These are phyloP conservation scores for Polygonum maritimum DNA, from an alignment of 148 eudicot genomes.

Conservation along the genomic window DNA sequence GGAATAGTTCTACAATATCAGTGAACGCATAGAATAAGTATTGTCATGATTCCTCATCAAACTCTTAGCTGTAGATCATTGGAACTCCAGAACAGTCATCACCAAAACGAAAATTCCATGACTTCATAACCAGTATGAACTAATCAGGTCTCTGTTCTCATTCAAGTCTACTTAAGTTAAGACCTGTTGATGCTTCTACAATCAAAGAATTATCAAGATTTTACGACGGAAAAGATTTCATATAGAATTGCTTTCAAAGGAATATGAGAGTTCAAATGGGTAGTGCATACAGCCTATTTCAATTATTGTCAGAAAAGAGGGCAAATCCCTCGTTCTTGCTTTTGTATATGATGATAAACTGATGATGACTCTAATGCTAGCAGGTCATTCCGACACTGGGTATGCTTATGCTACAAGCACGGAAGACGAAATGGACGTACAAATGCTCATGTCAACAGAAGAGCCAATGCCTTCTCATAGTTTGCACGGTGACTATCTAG, in stretches of 20 bases:
- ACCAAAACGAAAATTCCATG: conserved; percentile 48
- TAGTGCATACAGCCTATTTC: neutral
- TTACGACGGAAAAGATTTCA: too few species aligned
- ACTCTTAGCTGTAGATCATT: conserved; percentile 37
- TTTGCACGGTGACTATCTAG: neutral
- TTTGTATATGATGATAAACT: conserved; percentile 2
- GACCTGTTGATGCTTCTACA: too few species aligned
- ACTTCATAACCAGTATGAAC: conserved; percentile 43
- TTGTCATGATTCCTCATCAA: neutral
- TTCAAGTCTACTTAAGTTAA: neutral
- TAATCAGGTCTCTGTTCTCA: neutral
- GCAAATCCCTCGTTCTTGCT: neutral
- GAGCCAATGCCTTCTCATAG: conserved; percentile 51
- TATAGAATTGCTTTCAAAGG: too few species aligned
- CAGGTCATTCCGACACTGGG: conserved; percentile 42
- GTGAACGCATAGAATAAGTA: neutral
- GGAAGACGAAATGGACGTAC: conserved; percentile 52
- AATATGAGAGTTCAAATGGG: too few species aligned
- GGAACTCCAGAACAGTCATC: conserved; percentile 51
- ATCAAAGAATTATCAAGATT: too few species aligned
- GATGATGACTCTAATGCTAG: conserved; percentile 1
- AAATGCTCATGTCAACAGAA: conserved; percentile 47
- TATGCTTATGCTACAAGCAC: conserved; percentile 24
- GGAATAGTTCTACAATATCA: neutral
- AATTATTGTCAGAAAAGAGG: neutral